Percentiles rank a stretch among this genome's conserved stretches.
Conservation (phyloP, 805 yeast genomes). For the Metschnikowia noctiluminum region DNA sequence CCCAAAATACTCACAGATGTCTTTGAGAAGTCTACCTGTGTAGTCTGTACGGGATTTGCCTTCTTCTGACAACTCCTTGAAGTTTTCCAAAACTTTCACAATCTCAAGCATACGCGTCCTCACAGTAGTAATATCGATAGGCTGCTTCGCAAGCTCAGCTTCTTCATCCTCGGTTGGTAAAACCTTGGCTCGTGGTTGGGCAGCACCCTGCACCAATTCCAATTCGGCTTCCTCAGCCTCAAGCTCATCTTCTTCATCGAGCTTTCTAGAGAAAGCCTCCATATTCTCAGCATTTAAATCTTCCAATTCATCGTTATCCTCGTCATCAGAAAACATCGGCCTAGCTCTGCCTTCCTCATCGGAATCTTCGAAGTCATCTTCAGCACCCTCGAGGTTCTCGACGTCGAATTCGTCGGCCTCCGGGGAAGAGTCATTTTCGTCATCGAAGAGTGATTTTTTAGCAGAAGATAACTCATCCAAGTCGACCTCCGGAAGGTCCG, state of each 20-base stretch:
- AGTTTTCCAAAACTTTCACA: constrained; percentile 89
- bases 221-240: constrained; percentile 47
- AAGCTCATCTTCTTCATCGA: constrained; percentile 56
- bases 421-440: constrained; percentile 50
- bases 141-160: constrained; percentile 46
- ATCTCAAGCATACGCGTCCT: constrained; percentile 95
- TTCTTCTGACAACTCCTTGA: constrained; percentile 75
- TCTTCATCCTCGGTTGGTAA: constrained; percentile 72
- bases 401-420: constrained; percentile 45
- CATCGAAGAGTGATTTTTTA: constrained; percentile 74
- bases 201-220: constrained; percentile 50
- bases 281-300: constrained; percentile 74
- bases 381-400: constrained; percentile 25
- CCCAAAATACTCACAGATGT: constrained; percentile 91
- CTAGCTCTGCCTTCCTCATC: constrained; percentile 58
- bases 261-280: constrained; percentile 69
- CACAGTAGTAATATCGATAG: constrained; percentile 74
- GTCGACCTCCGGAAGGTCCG: constrained; percentile 61
- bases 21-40: constrained; percentile 70
- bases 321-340: constrained; percentile 82
- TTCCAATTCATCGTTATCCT: constrained; percentile 52
- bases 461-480: constrained; percentile 63
- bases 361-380: constrained; percentile 40
- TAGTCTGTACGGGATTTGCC: constrained; percentile 87
- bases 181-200: constrained; percentile 72